These are phyloP conservation scores for Beta lomatogona DNA, from an alignment of 179 eudicot genomes.

Conservation along the genomic window DNA sequence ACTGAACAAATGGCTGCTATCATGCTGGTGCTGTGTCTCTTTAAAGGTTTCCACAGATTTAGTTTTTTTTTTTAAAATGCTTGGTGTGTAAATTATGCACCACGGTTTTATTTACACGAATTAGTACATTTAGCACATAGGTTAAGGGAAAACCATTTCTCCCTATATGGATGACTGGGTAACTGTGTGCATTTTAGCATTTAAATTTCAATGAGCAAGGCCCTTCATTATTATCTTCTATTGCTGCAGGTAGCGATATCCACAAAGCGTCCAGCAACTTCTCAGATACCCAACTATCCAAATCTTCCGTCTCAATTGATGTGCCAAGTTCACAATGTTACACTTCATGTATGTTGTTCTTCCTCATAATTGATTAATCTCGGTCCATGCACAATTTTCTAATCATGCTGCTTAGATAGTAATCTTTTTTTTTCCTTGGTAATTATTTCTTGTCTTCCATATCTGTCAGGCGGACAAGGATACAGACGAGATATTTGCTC, in stretches of 20 bases:
- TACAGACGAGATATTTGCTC: constrained; percentile 91
- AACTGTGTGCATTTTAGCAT: background rate
- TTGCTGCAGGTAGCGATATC: constrained; percentile 77
- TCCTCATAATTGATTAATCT: background rate
- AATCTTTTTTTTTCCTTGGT: background rate
- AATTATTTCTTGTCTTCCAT: constrained; percentile 4
- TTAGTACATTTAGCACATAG: background rate
- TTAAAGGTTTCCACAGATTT: background rate
- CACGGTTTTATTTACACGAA: background rate
- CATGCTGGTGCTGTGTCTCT: background rate
- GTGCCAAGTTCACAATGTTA: constrained; percentile 93
- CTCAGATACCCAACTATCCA: constrained; percentile 92
- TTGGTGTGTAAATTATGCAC: background rate
- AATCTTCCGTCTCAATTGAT: constrained; percentile 83
- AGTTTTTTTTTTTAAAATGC: background rate
- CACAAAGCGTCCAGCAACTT: constrained; percentile 74
- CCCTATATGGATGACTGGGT: background rate
- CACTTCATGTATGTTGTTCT: constrained; percentile 68
- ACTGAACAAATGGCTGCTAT: background rate
- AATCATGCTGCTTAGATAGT: background rate
- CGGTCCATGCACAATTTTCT: background rate
- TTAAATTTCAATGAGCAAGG: background rate
- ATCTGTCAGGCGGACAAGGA: constrained; percentile 85
- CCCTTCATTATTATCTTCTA: background rate
- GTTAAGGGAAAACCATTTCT: background rate